These are phyloP conservation scores for Linnemannia zychae DNA, from an alignment of 192 early-diverging fungal species.

Conservation along the genomic window DNA sequence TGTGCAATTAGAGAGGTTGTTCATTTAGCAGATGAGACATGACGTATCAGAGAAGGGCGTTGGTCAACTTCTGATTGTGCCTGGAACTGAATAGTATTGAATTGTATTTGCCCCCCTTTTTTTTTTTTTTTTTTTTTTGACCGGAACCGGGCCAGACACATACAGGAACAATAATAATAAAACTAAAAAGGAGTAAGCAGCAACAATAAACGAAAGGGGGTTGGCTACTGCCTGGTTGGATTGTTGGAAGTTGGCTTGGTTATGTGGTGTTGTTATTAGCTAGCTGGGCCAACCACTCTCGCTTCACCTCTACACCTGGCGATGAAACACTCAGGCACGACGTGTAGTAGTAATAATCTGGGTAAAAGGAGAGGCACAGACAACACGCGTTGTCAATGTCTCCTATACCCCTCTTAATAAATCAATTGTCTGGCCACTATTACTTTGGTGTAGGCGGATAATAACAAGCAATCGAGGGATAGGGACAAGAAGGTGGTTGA, in stretches of 20 bases:
- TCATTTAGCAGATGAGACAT: constrained; percentile 12
- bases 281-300: neutral
- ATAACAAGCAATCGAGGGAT: neutral
- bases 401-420: neutral
- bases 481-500: neutral
- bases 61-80: neutral
- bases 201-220: too few relatives aligned
- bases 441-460: neutral
- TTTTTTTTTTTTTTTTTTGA: neutral
- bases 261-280: neutral
- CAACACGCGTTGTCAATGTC: neutral
- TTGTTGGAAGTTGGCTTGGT: neutral
- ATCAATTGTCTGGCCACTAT: neutral
- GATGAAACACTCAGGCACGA: neutral
- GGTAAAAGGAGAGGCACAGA: too few relatives aligned
- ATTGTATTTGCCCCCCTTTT: neutral
- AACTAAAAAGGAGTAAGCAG: neutral
- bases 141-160: too few relatives aligned
- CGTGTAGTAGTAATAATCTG: neutral
- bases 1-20: neutral
- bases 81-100: neutral
- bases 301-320: neutral
- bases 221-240: too few relatives aligned
- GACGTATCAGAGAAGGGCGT: constrained; percentile 3
- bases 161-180: too few relatives aligned